phyloP scores from a whole-genome alignment of 768 basidiomycete species.

The Mycena maculata region DNA sequence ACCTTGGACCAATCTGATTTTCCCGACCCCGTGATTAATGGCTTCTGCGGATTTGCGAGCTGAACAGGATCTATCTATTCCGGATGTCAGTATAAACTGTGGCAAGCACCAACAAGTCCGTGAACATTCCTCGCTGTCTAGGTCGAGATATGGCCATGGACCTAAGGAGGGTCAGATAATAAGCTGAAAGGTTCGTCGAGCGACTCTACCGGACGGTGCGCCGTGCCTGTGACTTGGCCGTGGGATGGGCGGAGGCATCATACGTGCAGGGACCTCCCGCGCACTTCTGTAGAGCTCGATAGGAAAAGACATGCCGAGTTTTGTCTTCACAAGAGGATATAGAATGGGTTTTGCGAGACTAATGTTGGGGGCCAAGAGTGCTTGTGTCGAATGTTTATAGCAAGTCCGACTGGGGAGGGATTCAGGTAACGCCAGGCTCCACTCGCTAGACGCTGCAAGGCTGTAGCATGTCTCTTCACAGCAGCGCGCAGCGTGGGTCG shows the following conservation, averaged over 20 bases:
- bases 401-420: conserved; percentile 1
- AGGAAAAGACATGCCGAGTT: conserved; percentile 15
- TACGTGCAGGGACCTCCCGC: no score
- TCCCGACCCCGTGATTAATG: not conserved
- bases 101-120: not conserved
- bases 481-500: not conserved
- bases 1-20: conserved; percentile 28
- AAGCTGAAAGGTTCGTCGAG: no score
- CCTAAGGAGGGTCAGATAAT: no score
- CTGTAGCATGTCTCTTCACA: conserved; percentile 3
- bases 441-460: conserved; percentile 12
- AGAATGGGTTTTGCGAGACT: no score
- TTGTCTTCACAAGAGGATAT: not conserved
- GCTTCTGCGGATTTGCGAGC: conserved; percentile 25
- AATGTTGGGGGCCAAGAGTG: no score
- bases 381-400: not conserved
- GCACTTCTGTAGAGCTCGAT: conserved; percentile 23
- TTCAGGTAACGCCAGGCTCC: conserved; percentile 11
- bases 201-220: conserved; percentile 51
- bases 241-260: conserved; percentile 35
- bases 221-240: conserved; percentile 48
- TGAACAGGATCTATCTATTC: conserved; percentile 36
- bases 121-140: conserved; percentile 42
- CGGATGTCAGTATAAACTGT: not conserved
- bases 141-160: conserved; percentile 57